phyloP scores from a whole-genome alignment of 2,329 filamentous ascomycete genomes.

The Phialophora chinensis region DNA sequence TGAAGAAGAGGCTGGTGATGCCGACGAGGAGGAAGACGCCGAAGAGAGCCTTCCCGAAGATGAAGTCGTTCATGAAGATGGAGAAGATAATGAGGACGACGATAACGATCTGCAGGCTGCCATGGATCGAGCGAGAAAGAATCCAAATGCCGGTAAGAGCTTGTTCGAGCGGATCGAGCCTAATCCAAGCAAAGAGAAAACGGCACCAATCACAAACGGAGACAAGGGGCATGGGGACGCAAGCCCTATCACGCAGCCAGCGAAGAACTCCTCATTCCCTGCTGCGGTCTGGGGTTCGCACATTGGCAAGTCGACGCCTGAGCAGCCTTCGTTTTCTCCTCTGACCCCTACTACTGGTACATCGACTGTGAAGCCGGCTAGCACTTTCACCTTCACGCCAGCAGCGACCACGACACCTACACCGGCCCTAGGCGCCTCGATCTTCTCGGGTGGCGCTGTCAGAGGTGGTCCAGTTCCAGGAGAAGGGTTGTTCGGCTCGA shows the following conservation, averaged over 20 bases:
- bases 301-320: slow-evolving; percentile 39
- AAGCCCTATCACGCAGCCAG: slow-evolving; percentile 43
- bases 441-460: slow-evolving; percentile 36
- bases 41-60: slow-evolving; percentile 31
- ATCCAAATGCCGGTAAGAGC: slow-evolving; percentile 32
- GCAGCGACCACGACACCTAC: slow-evolving; percentile 26
- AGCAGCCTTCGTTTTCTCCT: slow-evolving; percentile 34
- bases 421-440: slow-evolving; percentile 30
- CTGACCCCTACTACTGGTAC: slow-evolving; percentile 31
- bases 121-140: slow-evolving; percentile 25
- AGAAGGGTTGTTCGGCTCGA: slow-evolving; percentile 43
- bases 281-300: slow-evolving; percentile 49
- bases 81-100: slow-evolving; percentile 34
- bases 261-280: slow-evolving; percentile 41
- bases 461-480: slow-evolving; percentile 37
- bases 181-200: slow-evolving; percentile 27
- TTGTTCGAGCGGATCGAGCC: slow-evolving; percentile 40
- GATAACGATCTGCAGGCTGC: slow-evolving; percentile 33
- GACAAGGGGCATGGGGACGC: slow-evolving; percentile 25
- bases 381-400: slow-evolving; percentile 37
- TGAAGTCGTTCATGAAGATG: slow-evolving; percentile 20
- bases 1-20: slow-evolving; percentile 29
- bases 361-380: slow-evolving; percentile 33
- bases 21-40: slow-evolving; percentile 29
- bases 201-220: slow-evolving; percentile 12